phyloP scores from a whole-genome alignment of 176 grass and related monocot species.

The Poa annua region DNA sequence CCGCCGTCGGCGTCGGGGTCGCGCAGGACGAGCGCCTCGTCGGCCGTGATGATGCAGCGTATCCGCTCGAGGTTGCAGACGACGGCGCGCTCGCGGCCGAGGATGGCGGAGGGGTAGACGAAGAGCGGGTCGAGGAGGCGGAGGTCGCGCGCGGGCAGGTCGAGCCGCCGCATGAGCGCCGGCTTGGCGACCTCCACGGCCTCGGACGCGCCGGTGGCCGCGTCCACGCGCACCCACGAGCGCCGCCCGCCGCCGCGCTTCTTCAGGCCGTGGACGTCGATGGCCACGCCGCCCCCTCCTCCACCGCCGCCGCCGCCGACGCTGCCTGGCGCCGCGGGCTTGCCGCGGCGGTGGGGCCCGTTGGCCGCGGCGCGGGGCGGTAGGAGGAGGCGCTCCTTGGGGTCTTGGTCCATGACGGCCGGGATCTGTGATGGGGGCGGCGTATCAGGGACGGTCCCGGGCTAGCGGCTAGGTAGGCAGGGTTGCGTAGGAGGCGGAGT shows the following conservation, averaged over 20 bases:
- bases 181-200: constrained; percentile 78
- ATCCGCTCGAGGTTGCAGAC: constrained; percentile 88
- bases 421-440: neutral
- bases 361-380: constrained; percentile 44
- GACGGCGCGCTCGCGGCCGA: constrained; percentile 83
- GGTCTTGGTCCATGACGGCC: constrained; percentile 62
- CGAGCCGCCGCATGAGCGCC: constrained; percentile 85
- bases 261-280: constrained; percentile 69
- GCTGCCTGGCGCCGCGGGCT: constrained; percentile 18
- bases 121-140: constrained; percentile 93
- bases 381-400: constrained; percentile 61
- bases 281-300: constrained; percentile 46
- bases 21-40: constrained; percentile 77
- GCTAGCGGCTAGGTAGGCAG: neutral
- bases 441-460: constrained; percentile 8
- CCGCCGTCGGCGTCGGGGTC: constrained; percentile 44
- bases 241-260: constrained; percentile 59
- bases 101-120: constrained; percentile 82
- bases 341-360: constrained; percentile 32
- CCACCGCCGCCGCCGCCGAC: neutral
- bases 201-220: constrained; percentile 59
- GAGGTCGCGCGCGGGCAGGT: constrained; percentile 90
- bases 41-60: constrained; percentile 85
- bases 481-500: neutral
- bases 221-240: constrained; percentile 84